Evolutionary conservation across 2,329 filamentous ascomycete species (phyloP).

Genomic region (Botrytis deweyae): DNA sequence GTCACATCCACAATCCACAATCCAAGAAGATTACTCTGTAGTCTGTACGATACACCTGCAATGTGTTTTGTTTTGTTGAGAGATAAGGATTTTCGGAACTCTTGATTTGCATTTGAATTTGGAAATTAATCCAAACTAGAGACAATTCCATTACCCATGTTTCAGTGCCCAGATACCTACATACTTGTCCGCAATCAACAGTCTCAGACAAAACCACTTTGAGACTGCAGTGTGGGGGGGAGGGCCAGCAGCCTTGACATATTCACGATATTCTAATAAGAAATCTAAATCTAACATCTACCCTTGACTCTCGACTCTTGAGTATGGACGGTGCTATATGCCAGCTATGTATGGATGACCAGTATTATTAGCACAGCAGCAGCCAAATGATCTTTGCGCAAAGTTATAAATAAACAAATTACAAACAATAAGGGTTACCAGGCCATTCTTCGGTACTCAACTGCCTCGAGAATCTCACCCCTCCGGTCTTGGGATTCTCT

Average conservation of each 20-base stretch:
- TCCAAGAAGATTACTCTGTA: neutral
- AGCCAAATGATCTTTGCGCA: neutral
- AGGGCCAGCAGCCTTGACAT: slow-evolving; percentile 9
- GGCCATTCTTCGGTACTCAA: neutral
- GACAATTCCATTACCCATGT: neutral
- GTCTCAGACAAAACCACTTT: slow-evolving; percentile 7
- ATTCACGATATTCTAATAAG: neutral
- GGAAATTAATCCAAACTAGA: neutral
- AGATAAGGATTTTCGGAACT: neutral
- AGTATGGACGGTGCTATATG: neutral
- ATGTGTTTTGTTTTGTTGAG: neutral
- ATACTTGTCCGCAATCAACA: neutral
- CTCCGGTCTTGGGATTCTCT: neutral
- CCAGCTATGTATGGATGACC: neutral
- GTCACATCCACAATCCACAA: slow-evolving; percentile 12
- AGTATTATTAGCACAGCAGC: neutral
- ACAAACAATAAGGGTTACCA: neutral
- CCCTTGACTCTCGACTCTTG: neutral
- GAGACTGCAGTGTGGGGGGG: neutral
- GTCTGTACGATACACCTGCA: neutral
- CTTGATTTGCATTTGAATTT: neutral
- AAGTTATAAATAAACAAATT: neutral
- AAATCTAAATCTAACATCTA: neutral
- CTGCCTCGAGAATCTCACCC: slow-evolving; percentile 1
- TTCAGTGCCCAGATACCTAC: slow-evolving; percentile 1